Evolutionary conservation across 257 asterid genomes (phyloP), one percentile per base, ranked within the genome.

Genomic region (Lantana camara): DNA sequence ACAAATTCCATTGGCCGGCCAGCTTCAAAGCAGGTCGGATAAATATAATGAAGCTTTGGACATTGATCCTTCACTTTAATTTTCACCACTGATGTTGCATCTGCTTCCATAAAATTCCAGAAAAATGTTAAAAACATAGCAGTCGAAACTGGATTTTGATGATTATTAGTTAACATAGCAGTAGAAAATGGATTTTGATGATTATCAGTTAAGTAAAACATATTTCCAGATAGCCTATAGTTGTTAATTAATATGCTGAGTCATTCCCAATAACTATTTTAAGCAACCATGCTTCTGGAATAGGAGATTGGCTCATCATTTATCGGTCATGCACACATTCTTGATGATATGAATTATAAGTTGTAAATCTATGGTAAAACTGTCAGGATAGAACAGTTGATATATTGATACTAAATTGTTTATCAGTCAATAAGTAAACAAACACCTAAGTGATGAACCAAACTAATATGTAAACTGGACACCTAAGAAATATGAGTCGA

Each of bases 21-120:
- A 74, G 96, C 95, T 83, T 82, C 99, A 46, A 93, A 87, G 80
- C 88, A 90, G 50, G 66, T 80, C 48, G 97, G 99, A 73, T 88
- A 74, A 53, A 90, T 67, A 52, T 79, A 85, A 70, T 78, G 91
- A 66, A 93, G 95, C 86, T 82, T 87, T 19, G 99, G 99, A 54
- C 77, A 73, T 48, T 70, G 85, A 44, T 77, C 85, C 51, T 77
- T 87, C 57, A 78, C 82, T 79, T 78, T 80, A 55, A 87, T 78
- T 78, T 82, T 78, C 78, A 80, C 57, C 47, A 86, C 83, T 37
- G 95, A 84, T 63, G 74, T 78, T 54, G 86, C 87, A 64, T 81
- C 94, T 84, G 85, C 63, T 80, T 70, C 77, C 66, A 66, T 24
- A 69, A 57, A 11, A 45, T 62, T 21, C 37, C 52, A 60, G 7